Percentiles rank a stretch among this genome's conserved stretches.
Conservation (phyloP, 352 stramenopile species). For the Globisporangium cederbergense region DNA sequence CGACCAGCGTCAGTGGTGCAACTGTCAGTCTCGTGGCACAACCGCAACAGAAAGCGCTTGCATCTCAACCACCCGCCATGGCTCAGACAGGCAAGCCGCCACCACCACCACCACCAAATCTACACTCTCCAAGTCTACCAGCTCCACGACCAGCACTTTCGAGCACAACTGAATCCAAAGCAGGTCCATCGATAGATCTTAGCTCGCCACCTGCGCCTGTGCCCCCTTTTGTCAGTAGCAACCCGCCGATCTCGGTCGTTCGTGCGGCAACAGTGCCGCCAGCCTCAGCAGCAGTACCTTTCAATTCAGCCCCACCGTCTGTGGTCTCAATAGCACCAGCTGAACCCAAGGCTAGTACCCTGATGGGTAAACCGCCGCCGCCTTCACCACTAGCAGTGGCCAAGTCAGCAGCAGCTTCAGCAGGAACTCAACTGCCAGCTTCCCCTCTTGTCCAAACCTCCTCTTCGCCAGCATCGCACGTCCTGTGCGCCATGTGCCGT, state of each 20-base stretch:
- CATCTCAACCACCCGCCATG: background rate
- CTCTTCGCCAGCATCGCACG: constrained; percentile 15
- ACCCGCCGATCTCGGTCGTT: background rate
- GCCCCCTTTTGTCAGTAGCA: background rate
- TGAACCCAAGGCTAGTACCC: background rate
- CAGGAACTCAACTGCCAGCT: background rate
- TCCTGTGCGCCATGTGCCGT: constrained; percentile 44
- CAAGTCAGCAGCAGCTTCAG: background rate
- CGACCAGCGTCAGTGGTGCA: background rate
- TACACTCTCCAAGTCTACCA: background rate
- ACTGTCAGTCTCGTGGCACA: background rate
- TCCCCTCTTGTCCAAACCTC: background rate
- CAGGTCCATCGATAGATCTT: background rate
- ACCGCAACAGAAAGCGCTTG: background rate
- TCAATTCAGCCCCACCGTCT: background rate
- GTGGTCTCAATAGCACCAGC: background rate
- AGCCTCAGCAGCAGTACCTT: background rate
- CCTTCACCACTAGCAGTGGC: background rate
- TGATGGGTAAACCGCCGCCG: background rate
- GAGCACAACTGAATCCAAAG: constrained; percentile 3
- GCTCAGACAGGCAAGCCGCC: background rate
- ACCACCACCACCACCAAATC: background rate
- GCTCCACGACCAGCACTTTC: background rate
- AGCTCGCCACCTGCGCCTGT: background rate
- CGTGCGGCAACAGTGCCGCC: background rate